Evolutionary conservation across 805 yeast genomes (phyloP).

Genomic region (Hanseniaspora hatyaiensis): DNA sequence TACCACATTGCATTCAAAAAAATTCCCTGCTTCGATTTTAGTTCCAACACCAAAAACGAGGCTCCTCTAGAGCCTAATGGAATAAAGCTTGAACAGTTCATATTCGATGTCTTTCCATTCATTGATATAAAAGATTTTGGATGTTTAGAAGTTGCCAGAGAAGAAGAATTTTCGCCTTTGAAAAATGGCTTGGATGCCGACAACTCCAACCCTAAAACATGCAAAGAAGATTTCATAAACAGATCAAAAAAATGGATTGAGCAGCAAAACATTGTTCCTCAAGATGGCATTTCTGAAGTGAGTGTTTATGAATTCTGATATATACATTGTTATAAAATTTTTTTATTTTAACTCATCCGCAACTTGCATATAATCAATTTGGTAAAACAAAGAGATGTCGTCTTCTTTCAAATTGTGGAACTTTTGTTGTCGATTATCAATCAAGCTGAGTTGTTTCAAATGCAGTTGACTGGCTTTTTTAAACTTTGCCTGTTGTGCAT

Average conservation of each 20-base stretch:
- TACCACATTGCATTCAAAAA: conserved; percentile 91
- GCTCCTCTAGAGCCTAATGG: conserved; percentile 79
- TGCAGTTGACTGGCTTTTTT: conserved; percentile 21
- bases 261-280: conserved; percentile 14
- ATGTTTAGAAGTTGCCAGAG: conserved; percentile 78
- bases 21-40: conserved; percentile 48
- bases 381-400: conserved; percentile 4
- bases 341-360: not conserved
- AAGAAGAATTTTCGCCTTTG: conserved; percentile 82
- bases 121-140: conserved; percentile 66
- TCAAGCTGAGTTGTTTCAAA: conserved; percentile 22
- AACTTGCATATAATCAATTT: conserved; percentile 13
- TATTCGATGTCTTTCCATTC: conserved; percentile 86
- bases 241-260: conserved; percentile 67
- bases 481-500: conserved; percentile 15
- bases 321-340: not conserved
- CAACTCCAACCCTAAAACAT: conserved; percentile 76
- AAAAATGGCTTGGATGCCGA: conserved; percentile 80
- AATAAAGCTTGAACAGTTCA: conserved; percentile 88
- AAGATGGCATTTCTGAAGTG: conserved; percentile 5
- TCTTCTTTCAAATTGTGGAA: conserved; percentile 4
- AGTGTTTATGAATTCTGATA: conserved; percentile 7
- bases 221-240: conserved; percentile 49
- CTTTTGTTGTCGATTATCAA: conserved; percentile 11
- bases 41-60: conserved; percentile 33